These are phyloP conservation scores for Stenogyne calaminthoides DNA, from an alignment of 305 asterid genomes.

Conservation along the genomic window DNA sequence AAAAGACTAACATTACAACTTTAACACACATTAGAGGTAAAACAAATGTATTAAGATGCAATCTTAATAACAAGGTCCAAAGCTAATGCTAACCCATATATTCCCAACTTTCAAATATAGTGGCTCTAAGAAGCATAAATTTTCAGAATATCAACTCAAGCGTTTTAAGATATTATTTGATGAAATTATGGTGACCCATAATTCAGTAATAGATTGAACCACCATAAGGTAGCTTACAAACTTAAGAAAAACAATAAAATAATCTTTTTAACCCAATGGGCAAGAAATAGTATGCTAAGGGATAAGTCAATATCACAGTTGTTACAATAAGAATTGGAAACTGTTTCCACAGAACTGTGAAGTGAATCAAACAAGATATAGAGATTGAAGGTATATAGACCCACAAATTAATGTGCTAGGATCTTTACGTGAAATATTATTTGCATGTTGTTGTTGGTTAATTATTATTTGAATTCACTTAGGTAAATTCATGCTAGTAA, in stretches of 20 bases:
- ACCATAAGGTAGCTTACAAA: neutral
- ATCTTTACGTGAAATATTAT: too few species aligned
- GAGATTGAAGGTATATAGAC: constrained; percentile 11
- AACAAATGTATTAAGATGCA: constrained; percentile 19
- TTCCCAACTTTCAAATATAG: constrained; percentile 9
- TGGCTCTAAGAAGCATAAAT: constrained; percentile 7
- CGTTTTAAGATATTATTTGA: constrained; percentile 4
- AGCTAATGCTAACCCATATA: constrained; percentile 5
- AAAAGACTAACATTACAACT: constrained; percentile 14
- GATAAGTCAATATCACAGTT: neutral
- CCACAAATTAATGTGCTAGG: constrained; percentile 9
- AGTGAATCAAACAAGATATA: constrained; percentile 3
- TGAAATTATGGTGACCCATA: constrained; percentile 18
- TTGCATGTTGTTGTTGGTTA: too few species aligned
- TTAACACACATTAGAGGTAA: constrained; percentile 21
- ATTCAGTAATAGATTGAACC: constrained; percentile 15
- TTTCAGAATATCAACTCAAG: constrained; percentile 17
- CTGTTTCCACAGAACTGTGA: neutral
- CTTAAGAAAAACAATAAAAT: constrained; percentile 11
- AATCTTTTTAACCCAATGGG: neutral
- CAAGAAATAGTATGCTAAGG: neutral
- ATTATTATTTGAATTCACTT: too few species aligned
- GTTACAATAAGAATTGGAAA: constrained; percentile 18
- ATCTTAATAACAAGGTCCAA: constrained; percentile 5
- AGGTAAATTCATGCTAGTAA: too few species aligned